A percentile compares a stretch with the other conserved stretches of the same genome.
These are phyloP conservation scores for Sphagnum tenellum DNA, from an alignment of 225 moss, liverwort and hornwort genomes.

Conservation along the genomic window DNA sequence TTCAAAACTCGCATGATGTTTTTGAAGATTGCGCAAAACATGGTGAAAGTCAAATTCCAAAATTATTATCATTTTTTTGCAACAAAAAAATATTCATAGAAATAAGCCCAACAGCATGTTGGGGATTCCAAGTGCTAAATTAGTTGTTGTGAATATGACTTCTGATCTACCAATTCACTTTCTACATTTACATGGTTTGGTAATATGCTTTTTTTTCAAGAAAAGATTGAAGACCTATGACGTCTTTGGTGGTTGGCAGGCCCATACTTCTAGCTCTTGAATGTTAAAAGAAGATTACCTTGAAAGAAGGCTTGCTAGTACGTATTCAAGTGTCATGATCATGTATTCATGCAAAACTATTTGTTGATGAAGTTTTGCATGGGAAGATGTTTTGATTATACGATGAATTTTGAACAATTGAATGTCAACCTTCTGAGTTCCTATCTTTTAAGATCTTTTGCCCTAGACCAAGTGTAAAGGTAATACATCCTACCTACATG, in stretches of 20 bases:
- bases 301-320: constrained; percentile 96
- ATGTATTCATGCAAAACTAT: background rate
- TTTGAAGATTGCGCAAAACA: constrained; percentile 80
- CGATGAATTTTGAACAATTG: too few relatives aligned
- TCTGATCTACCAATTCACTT: too few relatives aligned
- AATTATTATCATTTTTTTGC: too few relatives aligned
- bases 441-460: too few relatives aligned
- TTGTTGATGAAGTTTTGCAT: background rate
- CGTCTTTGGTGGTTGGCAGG: constrained; percentile 80
- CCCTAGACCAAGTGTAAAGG: background rate
- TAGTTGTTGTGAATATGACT: too few relatives aligned
- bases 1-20: constrained; percentile 69
- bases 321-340: background rate
- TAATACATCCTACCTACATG: background rate
- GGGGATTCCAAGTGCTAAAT: too few relatives aligned
- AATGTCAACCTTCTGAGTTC: too few relatives aligned
- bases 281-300: constrained; percentile 55
- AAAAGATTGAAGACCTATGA: constrained; percentile 65
- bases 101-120: too few relatives aligned
- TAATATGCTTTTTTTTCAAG: constrained; percentile 8
- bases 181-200: too few relatives aligned
- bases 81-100: too few relatives aligned
- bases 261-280: constrained; percentile 88
- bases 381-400: too few relatives aligned
- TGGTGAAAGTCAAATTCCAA: constrained; percentile 19